Conservation (phyloP, 2,329 filamentous ascomycete species). For the Aureobasidium sp. region DNA sequence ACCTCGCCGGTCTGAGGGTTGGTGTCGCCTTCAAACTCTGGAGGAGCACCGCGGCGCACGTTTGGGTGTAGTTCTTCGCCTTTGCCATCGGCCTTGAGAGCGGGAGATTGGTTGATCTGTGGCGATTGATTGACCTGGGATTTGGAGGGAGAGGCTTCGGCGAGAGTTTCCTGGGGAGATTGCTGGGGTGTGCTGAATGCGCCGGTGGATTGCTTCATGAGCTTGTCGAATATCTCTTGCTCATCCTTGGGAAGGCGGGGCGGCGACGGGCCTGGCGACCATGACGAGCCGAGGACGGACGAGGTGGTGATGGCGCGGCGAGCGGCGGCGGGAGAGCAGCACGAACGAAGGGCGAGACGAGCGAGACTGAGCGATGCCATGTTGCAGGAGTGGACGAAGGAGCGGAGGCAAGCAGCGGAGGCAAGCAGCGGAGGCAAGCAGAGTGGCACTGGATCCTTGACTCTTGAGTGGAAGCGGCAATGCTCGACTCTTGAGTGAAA, state of each 20-base stretch:
- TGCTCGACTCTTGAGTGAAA: too few species aligned
- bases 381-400: not conserved
- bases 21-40: conserved; percentile 85
- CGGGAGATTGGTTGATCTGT: conserved; percentile 31
- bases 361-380: conserved; percentile 17
- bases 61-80: conserved; percentile 64
- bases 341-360: conserved; percentile 11
- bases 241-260: conserved; percentile 81
- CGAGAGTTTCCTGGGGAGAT: conserved; percentile 32
- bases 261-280: conserved; percentile 56
- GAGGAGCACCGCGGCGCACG: conserved; percentile 67
- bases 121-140: conserved; percentile 24
- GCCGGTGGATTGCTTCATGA: conserved; percentile 70
- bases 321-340: conserved; percentile 19
- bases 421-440: not conserved
- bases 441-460: too few species aligned
- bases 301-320: conserved; percentile 32
- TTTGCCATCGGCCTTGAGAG: conserved; percentile 47
- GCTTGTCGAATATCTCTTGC: conserved; percentile 82
- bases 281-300: conserved; percentile 36
- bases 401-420: not conserved
- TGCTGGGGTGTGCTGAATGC: conserved; percentile 62
- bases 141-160: conserved; percentile 23
- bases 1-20: conserved; percentile 95
- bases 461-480: too few species aligned